Conservation (phyloP, 257 asterid species). For the Knoxia roxburghii region DNA sequence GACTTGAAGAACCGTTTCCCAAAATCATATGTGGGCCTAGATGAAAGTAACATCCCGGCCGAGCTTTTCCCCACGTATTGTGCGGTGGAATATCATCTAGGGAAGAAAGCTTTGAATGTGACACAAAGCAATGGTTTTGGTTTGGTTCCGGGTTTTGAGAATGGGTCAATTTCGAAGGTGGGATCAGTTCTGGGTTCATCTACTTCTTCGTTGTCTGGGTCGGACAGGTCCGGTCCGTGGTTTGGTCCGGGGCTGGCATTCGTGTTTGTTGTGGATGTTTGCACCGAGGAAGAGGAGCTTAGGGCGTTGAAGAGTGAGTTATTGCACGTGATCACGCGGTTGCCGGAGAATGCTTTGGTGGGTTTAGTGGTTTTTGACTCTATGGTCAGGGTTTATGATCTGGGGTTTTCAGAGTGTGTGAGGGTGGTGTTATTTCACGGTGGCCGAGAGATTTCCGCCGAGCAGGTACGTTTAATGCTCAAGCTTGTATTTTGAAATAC, state of each 20-base stretch:
- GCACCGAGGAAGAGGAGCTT: slow-evolving; percentile 61
- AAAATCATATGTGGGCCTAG: slow-evolving; percentile 49
- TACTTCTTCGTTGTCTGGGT: slow-evolving; percentile 19
- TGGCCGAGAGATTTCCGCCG: slow-evolving; percentile 63
- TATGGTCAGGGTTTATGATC: slow-evolving; percentile 82
- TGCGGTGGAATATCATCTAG: slow-evolving; percentile 77
- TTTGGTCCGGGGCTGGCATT: slow-evolving; percentile 57
- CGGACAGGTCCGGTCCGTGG: slow-evolving; percentile 34
- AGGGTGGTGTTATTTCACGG: slow-evolving; percentile 73
- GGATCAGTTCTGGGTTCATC: slow-evolving; percentile 38
- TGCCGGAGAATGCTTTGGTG: slow-evolving; percentile 83
- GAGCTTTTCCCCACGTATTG: slow-evolving; percentile 96
- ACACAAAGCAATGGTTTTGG: slow-evolving; percentile 20
- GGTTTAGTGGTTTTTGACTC: slow-evolving; percentile 87
- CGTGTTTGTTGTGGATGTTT: slow-evolving; percentile 82
- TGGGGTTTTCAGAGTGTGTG: slow-evolving; percentile 64
- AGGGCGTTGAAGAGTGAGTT: slow-evolving; percentile 68
- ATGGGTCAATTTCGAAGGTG: slow-evolving; percentile 45
- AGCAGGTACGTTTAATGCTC: slow-evolving; percentile 47
- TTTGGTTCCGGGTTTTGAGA: slow-evolving; percentile 32
- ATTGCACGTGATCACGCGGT: slow-evolving; percentile 48
- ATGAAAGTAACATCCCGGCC: slow-evolving; percentile 78
- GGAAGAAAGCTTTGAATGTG: slow-evolving; percentile 32
- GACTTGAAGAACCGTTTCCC: slow-evolving; percentile 64
- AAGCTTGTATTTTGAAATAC: not conserved